phyloP scores from a whole-genome alignment of 192 early-diverging fungal species.

The Rhizoclosmatium sp. region DNA sequence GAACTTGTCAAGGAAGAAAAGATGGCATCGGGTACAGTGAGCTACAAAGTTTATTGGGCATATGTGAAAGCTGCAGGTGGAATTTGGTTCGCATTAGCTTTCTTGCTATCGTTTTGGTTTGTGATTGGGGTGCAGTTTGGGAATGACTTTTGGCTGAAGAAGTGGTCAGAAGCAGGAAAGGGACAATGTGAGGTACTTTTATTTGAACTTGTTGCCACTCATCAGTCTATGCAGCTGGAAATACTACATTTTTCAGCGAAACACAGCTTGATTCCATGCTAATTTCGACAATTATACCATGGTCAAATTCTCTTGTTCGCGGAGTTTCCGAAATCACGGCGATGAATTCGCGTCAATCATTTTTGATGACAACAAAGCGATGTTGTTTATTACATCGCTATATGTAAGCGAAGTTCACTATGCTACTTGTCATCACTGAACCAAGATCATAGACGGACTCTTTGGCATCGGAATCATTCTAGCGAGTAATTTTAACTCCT shows the following conservation, averaged over 20 bases:
- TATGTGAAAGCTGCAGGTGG: slow-evolving; percentile 49
- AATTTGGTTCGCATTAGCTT: neutral
- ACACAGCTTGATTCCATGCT: neutral
- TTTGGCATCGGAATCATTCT: slow-evolving; percentile 41
- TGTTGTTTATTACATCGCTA: neutral
- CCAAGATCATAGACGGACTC: slow-evolving; percentile 2
- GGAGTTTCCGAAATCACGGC: neutral
- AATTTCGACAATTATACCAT: neutral
- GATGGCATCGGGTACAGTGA: slow-evolving; percentile 31
- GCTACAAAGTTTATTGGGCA: slow-evolving; percentile 28
- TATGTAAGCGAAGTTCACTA: neutral
- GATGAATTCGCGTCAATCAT: neutral
- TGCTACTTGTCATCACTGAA: neutral
- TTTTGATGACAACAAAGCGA: neutral
- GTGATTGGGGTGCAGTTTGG: slow-evolving; percentile 31
- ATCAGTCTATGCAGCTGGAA: neutral
- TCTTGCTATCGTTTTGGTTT: slow-evolving; percentile 23
- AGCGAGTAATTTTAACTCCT: slow-evolving; percentile 17
- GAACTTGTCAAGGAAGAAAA: slow-evolving; percentile 26
- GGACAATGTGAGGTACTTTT: neutral
- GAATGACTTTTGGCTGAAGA: slow-evolving; percentile 54
- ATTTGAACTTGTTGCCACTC: neutral
- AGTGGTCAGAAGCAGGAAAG: slow-evolving; percentile 42
- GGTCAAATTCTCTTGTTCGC: neutral
- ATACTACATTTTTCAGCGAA: neutral